A percentile compares a stretch with the other conserved stretches of the same genome.
Conservation (phyloP, 495 filamentous ascomycete species). For the Aspergillus egyptiacus region DNA sequence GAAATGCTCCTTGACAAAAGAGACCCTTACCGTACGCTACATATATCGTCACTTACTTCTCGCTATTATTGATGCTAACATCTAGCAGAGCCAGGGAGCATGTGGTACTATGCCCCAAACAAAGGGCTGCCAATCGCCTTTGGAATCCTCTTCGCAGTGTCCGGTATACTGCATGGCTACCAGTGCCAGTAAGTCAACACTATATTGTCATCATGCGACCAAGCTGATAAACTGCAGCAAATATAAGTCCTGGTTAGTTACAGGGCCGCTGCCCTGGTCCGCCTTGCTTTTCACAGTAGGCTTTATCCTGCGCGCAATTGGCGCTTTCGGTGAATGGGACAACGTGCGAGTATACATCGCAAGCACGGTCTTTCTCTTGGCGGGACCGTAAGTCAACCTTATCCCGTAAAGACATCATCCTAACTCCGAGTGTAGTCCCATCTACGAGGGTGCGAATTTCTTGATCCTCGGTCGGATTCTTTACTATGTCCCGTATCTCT, state of each 20-base stretch:
- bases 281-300: slow-evolving; percentile 49
- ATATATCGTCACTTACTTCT: neutral
- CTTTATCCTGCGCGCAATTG: slow-evolving; percentile 52
- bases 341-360: slow-evolving; percentile 54
- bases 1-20: slow-evolving; percentile 14
- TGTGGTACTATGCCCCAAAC: slow-evolving; percentile 70
- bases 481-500: slow-evolving; percentile 72
- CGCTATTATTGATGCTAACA: slow-evolving; percentile 8
- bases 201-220: neutral
- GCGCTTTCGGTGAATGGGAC: slow-evolving; percentile 51
- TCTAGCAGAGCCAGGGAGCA: slow-evolving; percentile 40
- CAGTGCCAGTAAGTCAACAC: slow-evolving; percentile 50
- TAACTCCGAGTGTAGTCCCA: slow-evolving; percentile 44
- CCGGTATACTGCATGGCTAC: slow-evolving; percentile 52
- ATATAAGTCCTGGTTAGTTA: slow-evolving; percentile 48
- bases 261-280: slow-evolving; percentile 49
- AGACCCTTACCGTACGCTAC: slow-evolving; percentile 16
- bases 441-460: slow-evolving; percentile 72
- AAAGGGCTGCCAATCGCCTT: slow-evolving; percentile 66
- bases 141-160: slow-evolving; percentile 55
- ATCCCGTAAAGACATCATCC: neutral
- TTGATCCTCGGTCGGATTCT: slow-evolving; percentile 69
- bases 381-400: slow-evolving; percentile 51
- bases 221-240: slow-evolving; percentile 21
- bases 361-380: slow-evolving; percentile 55